phyloP scores from a whole-genome alignment of 768 basidiomycete genomes.

The Infundibulicybe gibba region DNA sequence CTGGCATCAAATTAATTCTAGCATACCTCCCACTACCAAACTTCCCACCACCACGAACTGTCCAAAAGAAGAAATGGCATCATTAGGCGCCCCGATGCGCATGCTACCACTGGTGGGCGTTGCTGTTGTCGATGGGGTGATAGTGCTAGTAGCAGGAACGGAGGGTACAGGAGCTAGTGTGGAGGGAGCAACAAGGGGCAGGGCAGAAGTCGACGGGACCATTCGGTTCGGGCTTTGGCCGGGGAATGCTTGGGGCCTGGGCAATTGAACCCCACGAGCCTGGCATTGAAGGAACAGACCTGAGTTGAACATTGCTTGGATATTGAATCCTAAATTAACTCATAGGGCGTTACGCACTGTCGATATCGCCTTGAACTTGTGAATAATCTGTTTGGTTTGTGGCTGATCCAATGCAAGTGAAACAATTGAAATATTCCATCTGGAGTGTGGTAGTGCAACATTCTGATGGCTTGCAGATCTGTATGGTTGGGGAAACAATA shows the following conservation, averaged over 20 bases:
- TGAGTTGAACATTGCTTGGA: too few relatives aligned
- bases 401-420: constrained; percentile 27
- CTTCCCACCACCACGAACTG: too few relatives aligned
- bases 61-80: too few relatives aligned
- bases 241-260: constrained; percentile 22
- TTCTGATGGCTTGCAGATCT: constrained; percentile 20
- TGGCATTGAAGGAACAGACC: constrained; percentile 12
- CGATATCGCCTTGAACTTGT: constrained; percentile 25
- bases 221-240: constrained; percentile 26
- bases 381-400: constrained; percentile 24
- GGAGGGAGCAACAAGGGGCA: constrained; percentile 23
- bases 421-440: constrained; percentile 35
- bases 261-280: constrained; percentile 13
- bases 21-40: too few relatives aligned
- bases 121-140: too few relatives aligned
- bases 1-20: too few relatives aligned
- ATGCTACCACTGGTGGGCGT: too few relatives aligned
- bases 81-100: too few relatives aligned
- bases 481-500: too few relatives aligned
- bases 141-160: neutral
- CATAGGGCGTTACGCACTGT: constrained; percentile 23
- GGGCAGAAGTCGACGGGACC: constrained; percentile 13
- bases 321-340: neutral
- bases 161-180: constrained; percentile 21
- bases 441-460: constrained; percentile 41